Evolutionary conservation across 371 early-diverging fungal species (phyloP), one percentile per base, ranked within the genome.

Genomic region (Rhizopus stolonifer): DNA sequence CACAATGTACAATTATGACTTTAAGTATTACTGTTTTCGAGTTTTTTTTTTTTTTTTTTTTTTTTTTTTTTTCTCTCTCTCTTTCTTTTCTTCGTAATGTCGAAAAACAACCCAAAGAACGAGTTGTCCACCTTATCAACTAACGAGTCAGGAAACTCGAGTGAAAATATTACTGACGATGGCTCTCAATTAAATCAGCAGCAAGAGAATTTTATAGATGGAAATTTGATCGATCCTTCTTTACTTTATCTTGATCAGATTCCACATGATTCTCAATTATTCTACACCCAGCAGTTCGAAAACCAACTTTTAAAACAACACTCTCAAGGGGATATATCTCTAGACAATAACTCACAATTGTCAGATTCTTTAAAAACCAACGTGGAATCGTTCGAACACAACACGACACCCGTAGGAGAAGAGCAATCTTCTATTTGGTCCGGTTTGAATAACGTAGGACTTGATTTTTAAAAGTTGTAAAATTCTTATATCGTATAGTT

Each of bases 201-300:
- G 11, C 14, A 36, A 4, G n/a, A 36, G 3, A 15, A 36, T n/a
- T 36, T 36, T 36, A 36, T 36, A n/a, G 38, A 48, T 34, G 21
- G 29, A 3, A 22, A 58, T 5, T 63, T 67, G 33, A 65, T 74
- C 33, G 65, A 74, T 57, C 65, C 59, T 25, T 60, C 61, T 1
- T 71, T 67, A 33, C 67, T 74, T 19, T 64, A 68, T 36, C 61
- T 74, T 34, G 75, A 67, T 33, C 71, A 70, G 33, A 42, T 74
- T 15, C 36, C 61, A 3, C 58, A 61, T 24, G 65, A 74, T 21
- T 66, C 68, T 44, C 64, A 64, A 1, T 52, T 65, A 15, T 65
- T 56, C 48, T 74, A 65, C 44, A 68, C 65, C 61, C 70, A 59
- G 15, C 61, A 61, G 14, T 54, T 36, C 25, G 31, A 46, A 18